Evolutionary conservation across 2,329 filamentous ascomycete genomes (phyloP).

Genomic region (Monosporascus sp.): DNA sequence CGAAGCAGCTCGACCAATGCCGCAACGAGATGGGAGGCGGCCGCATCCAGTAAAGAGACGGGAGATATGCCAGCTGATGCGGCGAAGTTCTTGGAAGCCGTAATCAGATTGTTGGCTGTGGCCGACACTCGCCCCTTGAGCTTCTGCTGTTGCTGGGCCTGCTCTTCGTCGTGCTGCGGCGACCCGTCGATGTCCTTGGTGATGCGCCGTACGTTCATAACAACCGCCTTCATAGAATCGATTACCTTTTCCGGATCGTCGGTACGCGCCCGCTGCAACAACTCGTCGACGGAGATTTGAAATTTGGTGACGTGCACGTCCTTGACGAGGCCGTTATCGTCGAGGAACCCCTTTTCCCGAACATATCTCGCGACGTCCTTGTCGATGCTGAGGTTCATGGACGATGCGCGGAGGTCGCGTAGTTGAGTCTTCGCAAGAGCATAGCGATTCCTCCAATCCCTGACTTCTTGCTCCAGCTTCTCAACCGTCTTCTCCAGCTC

Average conservation of each 20-base stretch:
- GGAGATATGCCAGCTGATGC: conserved; percentile 79
- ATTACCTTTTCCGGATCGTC: conserved; percentile 71
- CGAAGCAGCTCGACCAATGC: conserved; percentile 83
- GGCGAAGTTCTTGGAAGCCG: conserved; percentile 87
- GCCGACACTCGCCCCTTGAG: conserved; percentile 81
- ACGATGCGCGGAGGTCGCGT: conserved; percentile 73
- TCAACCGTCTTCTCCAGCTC: conserved; percentile 70
- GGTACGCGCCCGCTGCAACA: conserved; percentile 70
- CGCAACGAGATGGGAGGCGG: conserved; percentile 82
- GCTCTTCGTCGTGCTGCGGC: conserved; percentile 46
- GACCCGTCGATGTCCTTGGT: conserved; percentile 71
- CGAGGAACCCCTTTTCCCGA: conserved; percentile 61
- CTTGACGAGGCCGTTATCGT: conserved; percentile 73
- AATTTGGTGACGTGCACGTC: conserved; percentile 93
- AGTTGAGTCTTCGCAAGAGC: conserved; percentile 83
- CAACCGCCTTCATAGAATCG: conserved; percentile 80
- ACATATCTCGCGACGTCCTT: conserved; percentile 65
- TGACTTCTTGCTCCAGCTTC: conserved; percentile 74
- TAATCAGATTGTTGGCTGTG: conserved; percentile 93
- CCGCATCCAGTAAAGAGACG: conserved; percentile 88
- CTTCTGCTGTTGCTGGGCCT: conserved; percentile 56
- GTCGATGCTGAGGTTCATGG: conserved; percentile 64
- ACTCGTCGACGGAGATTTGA: conserved; percentile 88
- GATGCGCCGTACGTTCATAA: conserved; percentile 77
- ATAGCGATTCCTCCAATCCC: conserved; percentile 87